phyloP scores from a whole-genome alignment of 371 early-diverging fungal species.

The Mortierella sp. region DNA sequence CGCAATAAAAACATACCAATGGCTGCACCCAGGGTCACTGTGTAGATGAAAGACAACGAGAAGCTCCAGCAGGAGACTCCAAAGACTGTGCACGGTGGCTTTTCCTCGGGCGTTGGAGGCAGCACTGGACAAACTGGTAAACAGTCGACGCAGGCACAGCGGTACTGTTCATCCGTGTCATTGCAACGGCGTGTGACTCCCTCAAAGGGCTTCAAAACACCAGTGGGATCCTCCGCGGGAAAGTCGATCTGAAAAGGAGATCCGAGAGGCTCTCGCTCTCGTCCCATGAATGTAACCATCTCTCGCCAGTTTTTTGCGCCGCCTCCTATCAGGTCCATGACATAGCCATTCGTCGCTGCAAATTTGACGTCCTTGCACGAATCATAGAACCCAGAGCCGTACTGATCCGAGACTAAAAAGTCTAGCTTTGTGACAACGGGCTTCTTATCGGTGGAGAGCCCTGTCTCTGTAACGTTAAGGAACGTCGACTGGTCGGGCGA shows the following conservation, averaged over 20 bases:
- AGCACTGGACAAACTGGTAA: conserved; percentile 67
- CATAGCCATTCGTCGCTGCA: conserved; percentile 73
- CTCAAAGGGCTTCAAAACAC: conserved; percentile 56
- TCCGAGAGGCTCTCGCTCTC: conserved; percentile 65
- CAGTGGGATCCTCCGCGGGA: conserved; percentile 53
- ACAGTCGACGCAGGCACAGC: conserved; percentile 84
- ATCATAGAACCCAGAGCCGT: conserved; percentile 73
- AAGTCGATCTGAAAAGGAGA: conserved; percentile 83
- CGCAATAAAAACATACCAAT: conserved; percentile 51
- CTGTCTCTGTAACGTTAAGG: conserved; percentile 69
- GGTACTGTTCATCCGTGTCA: conserved; percentile 65
- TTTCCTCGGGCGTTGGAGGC: conserved; percentile 62
- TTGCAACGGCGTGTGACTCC: conserved; percentile 66
- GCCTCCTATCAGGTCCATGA: conserved; percentile 82
- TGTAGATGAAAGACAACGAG: conserved; percentile 64
- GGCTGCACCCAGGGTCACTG: conserved; percentile 54
- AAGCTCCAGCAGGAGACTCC: conserved; percentile 72
- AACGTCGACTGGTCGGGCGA: conserved; percentile 79
- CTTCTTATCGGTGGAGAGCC: conserved; percentile 37
- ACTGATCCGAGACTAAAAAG: conserved; percentile 70
- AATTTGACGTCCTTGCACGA: conserved; percentile 85
- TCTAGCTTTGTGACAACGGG: conserved; percentile 64
- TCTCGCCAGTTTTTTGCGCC: conserved; percentile 77
- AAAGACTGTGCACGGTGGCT: conserved; percentile 64
- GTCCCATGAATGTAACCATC: conserved; percentile 76